Percentiles rank a stretch among this genome's conserved stretches.
These are phyloP conservation scores for Ceriops tagal DNA, from an alignment of 345 rosid species.

Conservation along the genomic window DNA sequence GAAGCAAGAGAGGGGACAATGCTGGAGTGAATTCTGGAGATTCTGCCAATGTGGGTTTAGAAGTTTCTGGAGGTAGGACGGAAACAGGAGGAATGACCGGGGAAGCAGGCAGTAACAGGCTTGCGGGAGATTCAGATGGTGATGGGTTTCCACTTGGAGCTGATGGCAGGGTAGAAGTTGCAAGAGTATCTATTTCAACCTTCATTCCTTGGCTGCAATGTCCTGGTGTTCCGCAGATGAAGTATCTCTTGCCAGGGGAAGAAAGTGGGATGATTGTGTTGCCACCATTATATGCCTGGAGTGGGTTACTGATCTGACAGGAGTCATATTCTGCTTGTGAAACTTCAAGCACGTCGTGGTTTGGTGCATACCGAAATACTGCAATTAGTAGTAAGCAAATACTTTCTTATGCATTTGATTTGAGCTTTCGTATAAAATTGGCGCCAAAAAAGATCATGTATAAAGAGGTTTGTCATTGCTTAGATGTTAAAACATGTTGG, in stretches of 20 bases:
- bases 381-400: conserved; percentile 2
- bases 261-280: conserved; percentile 49
- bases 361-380: conserved; percentile 54
- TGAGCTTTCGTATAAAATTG: no score
- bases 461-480: no score
- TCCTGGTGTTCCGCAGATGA: conserved; percentile 62
- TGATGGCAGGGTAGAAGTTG: conserved; percentile 30
- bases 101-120: conserved; percentile 18
- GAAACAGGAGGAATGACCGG: conserved; percentile 2
- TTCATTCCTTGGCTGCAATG: conserved; percentile 78
- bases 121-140: conserved; percentile 15
- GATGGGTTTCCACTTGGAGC: conserved; percentile 22
- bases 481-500: neutral
- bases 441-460: no score
- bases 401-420: neutral
- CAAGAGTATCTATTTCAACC: conserved; percentile 46
- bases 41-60: conserved; percentile 8
- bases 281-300: conserved; percentile 44
- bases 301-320: conserved; percentile 46
- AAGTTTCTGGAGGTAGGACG: conserved; percentile 14
- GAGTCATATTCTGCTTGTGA: conserved; percentile 49
- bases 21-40: conserved; percentile 17
- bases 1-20: conserved; percentile 5
- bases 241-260: conserved; percentile 72
- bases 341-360: conserved; percentile 62